Conservation (phyloP, 345 rosid genomes). For the Lepidium africanum region DNA sequence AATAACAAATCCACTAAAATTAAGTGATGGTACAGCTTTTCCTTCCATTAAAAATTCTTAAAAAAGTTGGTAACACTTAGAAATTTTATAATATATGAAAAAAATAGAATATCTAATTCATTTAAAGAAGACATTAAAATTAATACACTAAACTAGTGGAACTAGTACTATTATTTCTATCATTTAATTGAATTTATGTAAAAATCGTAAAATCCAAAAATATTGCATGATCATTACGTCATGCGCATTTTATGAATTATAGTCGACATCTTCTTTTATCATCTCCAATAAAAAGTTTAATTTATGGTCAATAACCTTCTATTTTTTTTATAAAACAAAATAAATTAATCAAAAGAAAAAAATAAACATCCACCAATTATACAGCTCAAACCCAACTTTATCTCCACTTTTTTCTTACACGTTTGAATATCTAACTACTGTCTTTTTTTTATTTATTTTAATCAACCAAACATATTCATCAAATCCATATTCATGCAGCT, state of each 20-base stretch:
- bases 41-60: too few species aligned
- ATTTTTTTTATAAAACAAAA: not conserved
- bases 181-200: too few species aligned
- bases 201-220: not conserved
- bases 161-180: not conserved
- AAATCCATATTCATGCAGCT: constrained; percentile 27
- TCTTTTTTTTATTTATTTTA: not conserved
- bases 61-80: too few species aligned
- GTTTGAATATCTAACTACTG: constrained; percentile 16
- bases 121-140: not conserved
- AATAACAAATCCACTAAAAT: constrained; percentile 14
- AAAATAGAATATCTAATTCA: not conserved
- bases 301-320: not conserved
- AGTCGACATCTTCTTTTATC: constrained; percentile 1
- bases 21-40: not conserved
- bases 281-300: not conserved
- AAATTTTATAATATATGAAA: too few species aligned
- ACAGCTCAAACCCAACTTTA: constrained; percentile 30
- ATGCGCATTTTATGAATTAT: not conserved
- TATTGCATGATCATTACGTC: constrained; percentile 3
- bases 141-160: not conserved
- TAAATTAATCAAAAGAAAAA: not conserved
- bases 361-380: constrained; percentile 19
- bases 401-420: constrained; percentile 30
- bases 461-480: constrained; percentile 14